phyloP scores from a whole-genome alignment of 1,139 yeast genomes.

The Casaregolazyma lundiana region DNA sequence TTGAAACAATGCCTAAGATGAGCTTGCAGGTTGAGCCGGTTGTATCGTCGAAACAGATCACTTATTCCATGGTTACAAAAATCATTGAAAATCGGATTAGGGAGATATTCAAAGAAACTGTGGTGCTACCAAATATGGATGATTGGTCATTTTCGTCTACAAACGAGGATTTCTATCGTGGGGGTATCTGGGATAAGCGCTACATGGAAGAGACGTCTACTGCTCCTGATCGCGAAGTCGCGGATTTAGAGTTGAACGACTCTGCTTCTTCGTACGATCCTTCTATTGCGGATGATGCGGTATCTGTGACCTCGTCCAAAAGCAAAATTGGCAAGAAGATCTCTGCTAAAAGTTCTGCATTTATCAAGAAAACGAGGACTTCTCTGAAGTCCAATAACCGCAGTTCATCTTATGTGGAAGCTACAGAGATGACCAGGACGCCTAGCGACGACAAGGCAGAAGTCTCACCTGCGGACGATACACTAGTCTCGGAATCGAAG shows the following conservation, averaged over 20 bases:
- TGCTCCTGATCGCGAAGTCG: background rate
- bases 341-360: background rate
- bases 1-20: conserved; percentile 72
- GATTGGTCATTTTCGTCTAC: conserved; percentile 73
- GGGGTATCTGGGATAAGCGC: conserved; percentile 78
- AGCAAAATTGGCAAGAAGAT: background rate
- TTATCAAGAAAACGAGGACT: conserved; percentile 8
- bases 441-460: background rate
- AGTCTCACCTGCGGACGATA: background rate
- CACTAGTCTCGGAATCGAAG: background rate
- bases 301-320: background rate
- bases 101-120: conserved; percentile 70
- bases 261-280: background rate
- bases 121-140: conserved; percentile 86
- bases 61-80: conserved; percentile 72
- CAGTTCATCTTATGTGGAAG: conserved; percentile 20
- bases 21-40: conserved; percentile 79
- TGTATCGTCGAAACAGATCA: conserved; percentile 75
- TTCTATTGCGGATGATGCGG: background rate
- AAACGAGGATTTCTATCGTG: conserved; percentile 63
- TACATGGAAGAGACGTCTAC: background rate
- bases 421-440: background rate
- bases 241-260: background rate
- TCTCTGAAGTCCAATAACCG: conserved; percentile 15
- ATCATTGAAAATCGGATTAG: conserved; percentile 73